Conservation (phyloP, 768 basidiomycete species). For the Xerocomellus amylosporus region DNA sequence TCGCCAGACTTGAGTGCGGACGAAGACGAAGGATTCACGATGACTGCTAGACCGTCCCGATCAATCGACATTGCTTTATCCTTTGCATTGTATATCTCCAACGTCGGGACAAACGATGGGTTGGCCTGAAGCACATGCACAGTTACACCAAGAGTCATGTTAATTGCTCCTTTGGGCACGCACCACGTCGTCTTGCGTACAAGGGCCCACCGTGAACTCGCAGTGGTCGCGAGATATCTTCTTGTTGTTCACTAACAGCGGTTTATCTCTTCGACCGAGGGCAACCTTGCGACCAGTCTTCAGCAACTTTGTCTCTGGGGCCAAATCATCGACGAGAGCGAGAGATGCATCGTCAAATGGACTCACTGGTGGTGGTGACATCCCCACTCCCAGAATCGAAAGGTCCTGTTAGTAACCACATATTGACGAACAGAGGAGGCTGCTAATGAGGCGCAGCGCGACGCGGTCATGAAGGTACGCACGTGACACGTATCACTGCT, state of each 20-base stretch:
- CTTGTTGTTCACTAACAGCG: slow-evolving; percentile 53
- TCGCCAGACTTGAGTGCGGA: slow-evolving; percentile 56
- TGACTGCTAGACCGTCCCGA: slow-evolving; percentile 33
- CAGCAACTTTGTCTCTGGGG: slow-evolving; percentile 52
- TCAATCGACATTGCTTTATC: slow-evolving; percentile 45
- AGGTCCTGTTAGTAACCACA: slow-evolving; percentile 57
- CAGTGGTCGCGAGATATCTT: slow-evolving; percentile 66
- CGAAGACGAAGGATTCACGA: slow-evolving; percentile 38
- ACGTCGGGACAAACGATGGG: slow-evolving; percentile 44
- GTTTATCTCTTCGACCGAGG: slow-evolving; percentile 56
- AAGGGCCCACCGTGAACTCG: slow-evolving; percentile 53
- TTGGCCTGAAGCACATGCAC: slow-evolving; percentile 40
- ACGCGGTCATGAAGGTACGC: slow-evolving; percentile 1
- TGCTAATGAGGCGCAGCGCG: neutral
- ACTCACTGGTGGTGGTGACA: slow-evolving; percentile 41
- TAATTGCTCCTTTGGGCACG: slow-evolving; percentile 21
- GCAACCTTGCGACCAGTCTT: slow-evolving; percentile 54
- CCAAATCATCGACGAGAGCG: neutral
- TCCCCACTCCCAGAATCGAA: slow-evolving; percentile 45
- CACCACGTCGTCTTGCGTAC: slow-evolving; percentile 53
- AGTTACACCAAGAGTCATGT: neutral
- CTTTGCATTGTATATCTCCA: slow-evolving; percentile 48
- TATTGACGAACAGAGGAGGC: slow-evolving; percentile 15
- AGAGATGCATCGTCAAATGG: slow-evolving; percentile 21
- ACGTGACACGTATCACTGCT: slow-evolving; percentile 4